Evolutionary conservation across 441 rosid genomes (phyloP), one percentile per base, ranked within the genome.

Genomic region (Croton laevigatus): DNA sequence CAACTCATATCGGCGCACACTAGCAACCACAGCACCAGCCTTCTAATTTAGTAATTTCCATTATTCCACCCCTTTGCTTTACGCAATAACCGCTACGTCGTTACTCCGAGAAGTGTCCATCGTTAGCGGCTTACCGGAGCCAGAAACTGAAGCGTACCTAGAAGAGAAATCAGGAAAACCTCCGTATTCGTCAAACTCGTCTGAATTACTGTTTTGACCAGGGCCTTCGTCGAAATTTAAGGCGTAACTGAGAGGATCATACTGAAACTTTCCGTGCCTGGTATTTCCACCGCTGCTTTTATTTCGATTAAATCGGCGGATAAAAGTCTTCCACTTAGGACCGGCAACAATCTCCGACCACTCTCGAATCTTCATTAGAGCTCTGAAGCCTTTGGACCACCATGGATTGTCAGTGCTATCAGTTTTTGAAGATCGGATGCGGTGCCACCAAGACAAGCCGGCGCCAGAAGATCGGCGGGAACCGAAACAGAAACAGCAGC

Each of bases 301-400:
- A 38, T 42, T 84, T 71, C 93, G 75, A 63, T 84, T 88, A 66
- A 93, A 88, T 54, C 94, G 71, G 58, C 98, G 72, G 16, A 93
- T 89, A 82, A 93, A 91, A 23, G 96, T 93, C 78, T 93, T 93
- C 98, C 96, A 93, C 66, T 76, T 84, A 16, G 98, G 98, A 0
- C 98, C 97, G n/a, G 97, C 98, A 5, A 86, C 87, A 81, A 93
- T 76, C 81, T 91, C 98, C 0, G 98, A 91, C 98, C 96, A 93
- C 82, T 89, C 90, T 4, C 96, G 84, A 27, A 87, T 53, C 80
- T 76, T 82, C 81, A 48, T 73, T 16, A 88, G 54, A 34, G 84
- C 80, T 54, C 71, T 46, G 23, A 84, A 70, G 3, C 89, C 86
- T 6, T 74, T 75, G 0, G 68, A 34, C 95, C 90, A 86, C 79